A percentile compares a stretch with the other conserved stretches of the same genome.
These are phyloP conservation scores for Zasmidium citrigriseum DNA, from an alignment of 2,329 filamentous ascomycete species.

Conservation along the genomic window DNA sequence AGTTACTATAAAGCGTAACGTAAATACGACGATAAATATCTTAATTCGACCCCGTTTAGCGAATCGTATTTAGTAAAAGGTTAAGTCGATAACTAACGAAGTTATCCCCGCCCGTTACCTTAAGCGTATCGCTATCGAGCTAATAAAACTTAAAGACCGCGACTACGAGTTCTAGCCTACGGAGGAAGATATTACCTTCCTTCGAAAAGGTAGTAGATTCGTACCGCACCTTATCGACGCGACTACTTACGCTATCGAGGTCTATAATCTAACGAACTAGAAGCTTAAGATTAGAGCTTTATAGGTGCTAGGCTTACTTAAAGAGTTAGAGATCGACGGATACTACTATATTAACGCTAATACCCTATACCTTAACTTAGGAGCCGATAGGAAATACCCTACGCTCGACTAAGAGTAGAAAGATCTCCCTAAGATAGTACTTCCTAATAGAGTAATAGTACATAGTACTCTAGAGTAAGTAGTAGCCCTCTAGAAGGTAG, in stretches of 20 bases:
- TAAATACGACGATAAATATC: background rate
- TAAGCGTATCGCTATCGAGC: background rate
- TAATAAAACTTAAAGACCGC: background rate
- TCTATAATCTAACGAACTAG: background rate
- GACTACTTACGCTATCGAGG: background rate
- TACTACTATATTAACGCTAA: background rate
- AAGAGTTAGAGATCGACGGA: background rate
- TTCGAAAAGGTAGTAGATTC: background rate
- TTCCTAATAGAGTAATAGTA: background rate
- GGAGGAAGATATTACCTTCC: background rate
- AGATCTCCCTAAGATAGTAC: background rate
- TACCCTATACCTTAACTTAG: background rate
- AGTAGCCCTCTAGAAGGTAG: background rate
- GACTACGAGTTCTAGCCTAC: background rate
- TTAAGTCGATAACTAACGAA: background rate
- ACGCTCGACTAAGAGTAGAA: background rate
- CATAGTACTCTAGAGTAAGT: background rate
- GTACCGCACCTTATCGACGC: background rate
- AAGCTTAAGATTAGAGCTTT: background rate
- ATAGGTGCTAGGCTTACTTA: background rate
- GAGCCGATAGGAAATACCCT: background rate
- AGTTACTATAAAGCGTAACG: no score
- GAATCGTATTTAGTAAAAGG: background rate
- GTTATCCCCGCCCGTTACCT: background rate
- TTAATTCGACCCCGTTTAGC: no score